These are phyloP conservation scores for Hypoxylon fuscum DNA, from an alignment of 495 filamentous ascomycete genomes.

Conservation along the genomic window DNA sequence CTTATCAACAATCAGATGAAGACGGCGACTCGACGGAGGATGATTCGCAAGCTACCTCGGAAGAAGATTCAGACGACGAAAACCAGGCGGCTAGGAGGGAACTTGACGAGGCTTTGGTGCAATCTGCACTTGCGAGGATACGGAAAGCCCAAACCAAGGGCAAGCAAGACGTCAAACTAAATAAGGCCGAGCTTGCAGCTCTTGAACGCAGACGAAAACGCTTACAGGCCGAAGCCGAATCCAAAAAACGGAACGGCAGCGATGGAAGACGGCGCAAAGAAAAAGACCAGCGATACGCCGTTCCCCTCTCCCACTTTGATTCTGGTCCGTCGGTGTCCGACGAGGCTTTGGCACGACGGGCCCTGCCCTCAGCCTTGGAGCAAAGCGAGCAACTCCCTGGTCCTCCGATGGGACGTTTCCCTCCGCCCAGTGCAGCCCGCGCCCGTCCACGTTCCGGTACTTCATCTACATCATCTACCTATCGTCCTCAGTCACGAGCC, in stretches of 20 bases:
- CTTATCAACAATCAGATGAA: conserved; percentile 59
- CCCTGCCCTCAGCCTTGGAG: conserved; percentile 14
- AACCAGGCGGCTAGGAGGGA: conserved; percentile 59
- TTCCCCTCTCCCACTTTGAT: conserved; percentile 53
- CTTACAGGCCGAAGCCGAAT: conserved; percentile 57
- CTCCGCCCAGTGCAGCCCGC: conserved; percentile 44
- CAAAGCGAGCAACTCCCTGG: conserved; percentile 29
- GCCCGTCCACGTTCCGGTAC: conserved; percentile 46
- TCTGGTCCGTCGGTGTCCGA: conserved; percentile 24
- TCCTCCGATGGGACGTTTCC: conserved; percentile 53
- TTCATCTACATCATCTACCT: conserved; percentile 43
- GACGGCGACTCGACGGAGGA: conserved; percentile 63
- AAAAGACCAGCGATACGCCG: conserved; percentile 51
- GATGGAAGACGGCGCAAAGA: conserved; percentile 43
- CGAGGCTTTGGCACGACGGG: conserved; percentile 26
- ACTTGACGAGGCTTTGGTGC: conserved; percentile 73
- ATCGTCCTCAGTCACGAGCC: conserved; percentile 26
- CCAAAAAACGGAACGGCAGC: conserved; percentile 26
- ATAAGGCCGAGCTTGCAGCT: conserved; percentile 77
- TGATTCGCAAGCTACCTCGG: conserved; percentile 54
- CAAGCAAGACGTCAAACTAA: conserved; percentile 77
- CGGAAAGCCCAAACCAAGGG: conserved; percentile 76
- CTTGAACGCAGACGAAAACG: conserved; percentile 71
- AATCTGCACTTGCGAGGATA: conserved; percentile 79
- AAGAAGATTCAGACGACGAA: conserved; percentile 63